Conservation (phyloP, 441 rosid species). For the Erysimum cheiri region DNA sequence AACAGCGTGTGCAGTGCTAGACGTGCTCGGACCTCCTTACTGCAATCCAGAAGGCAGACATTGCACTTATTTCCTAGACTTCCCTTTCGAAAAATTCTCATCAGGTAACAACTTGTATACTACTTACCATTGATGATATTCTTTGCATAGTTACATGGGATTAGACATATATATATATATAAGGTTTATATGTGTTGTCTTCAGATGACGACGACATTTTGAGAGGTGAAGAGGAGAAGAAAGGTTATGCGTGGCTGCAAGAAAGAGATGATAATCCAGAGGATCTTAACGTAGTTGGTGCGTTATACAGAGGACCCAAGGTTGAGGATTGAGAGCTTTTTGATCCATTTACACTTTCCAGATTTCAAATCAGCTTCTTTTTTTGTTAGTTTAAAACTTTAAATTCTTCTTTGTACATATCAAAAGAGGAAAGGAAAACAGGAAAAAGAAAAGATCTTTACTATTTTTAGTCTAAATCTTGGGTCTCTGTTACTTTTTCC, state of each 20-base stretch:
- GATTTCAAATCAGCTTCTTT: not conserved
- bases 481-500: slow-evolving; percentile 8
- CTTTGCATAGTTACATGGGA: not conserved
- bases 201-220: slow-evolving; percentile 46
- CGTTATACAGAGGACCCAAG: slow-evolving; percentile 62
- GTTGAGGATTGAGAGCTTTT: slow-evolving; percentile 34
- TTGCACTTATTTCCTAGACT: slow-evolving; percentile 74
- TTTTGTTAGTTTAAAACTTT: slow-evolving; percentile 18
- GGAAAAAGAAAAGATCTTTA: not conserved
- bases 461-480: slow-evolving; percentile 23
- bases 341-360: slow-evolving; percentile 6
- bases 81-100: slow-evolving; percentile 55
- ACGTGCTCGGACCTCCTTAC: slow-evolving; percentile 94
- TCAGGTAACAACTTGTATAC: slow-evolving; percentile 6
- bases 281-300: slow-evolving; percentile 59
- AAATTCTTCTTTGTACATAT: slow-evolving; percentile 40
- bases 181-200: not conserved
- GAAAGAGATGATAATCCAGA: slow-evolving; percentile 66
- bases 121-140: not conserved
- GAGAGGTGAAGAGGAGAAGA: slow-evolving; percentile 58
- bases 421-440: not conserved
- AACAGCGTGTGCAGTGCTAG: slow-evolving; percentile 89
- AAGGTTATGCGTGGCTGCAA: slow-evolving; percentile 72
- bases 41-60: slow-evolving; percentile 76
- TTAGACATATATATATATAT: not conserved